Percentiles rank a stretch among this genome's conserved stretches.
Evolutionary conservation across 192 early-diverging fungal genomes (phyloP).

Genomic region (Backusella luteola): DNA sequence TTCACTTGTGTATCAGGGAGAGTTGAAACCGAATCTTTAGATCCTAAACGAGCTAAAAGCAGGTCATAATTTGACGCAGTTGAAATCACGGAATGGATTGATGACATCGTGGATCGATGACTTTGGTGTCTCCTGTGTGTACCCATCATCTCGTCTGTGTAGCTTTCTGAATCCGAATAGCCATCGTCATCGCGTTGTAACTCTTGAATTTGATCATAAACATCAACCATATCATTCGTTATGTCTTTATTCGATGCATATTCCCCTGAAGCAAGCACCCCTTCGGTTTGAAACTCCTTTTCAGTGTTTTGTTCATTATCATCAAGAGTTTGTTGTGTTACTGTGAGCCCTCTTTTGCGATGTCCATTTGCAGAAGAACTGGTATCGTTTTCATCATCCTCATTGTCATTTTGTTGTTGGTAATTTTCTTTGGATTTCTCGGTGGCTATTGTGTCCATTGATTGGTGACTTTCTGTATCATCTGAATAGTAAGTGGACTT

Average conservation of each 20-base stretch:
- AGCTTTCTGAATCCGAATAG: background rate
- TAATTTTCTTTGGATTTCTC: background rate
- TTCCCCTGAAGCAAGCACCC: background rate
- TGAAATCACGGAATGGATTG: slow-evolving; percentile 13
- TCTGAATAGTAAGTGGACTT: slow-evolving; percentile 1
- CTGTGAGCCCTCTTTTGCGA: background rate
- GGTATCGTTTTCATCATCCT: background rate
- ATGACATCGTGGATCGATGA: slow-evolving; percentile 23
- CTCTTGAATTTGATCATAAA: background rate
- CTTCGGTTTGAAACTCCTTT: slow-evolving; percentile 6
- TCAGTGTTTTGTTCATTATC: background rate
- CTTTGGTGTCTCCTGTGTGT: slow-evolving; percentile 4
- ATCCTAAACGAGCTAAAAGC: slow-evolving; percentile 65
- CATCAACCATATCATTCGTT: background rate
- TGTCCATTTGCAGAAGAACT: background rate
- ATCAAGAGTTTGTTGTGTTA: background rate
- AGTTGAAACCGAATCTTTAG: slow-evolving; percentile 45
- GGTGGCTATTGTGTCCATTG: background rate
- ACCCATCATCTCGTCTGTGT: background rate
- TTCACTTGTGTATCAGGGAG: slow-evolving; percentile 33
- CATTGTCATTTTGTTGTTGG: background rate
- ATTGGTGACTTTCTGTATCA: background rate
- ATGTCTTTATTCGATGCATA: slow-evolving; percentile 3
- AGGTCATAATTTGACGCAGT: slow-evolving; percentile 48
- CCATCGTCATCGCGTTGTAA: background rate